These are phyloP conservation scores for Wickerhamomyces mucosus DNA, from an alignment of 805 yeast genomes.

Conservation along the genomic window DNA sequence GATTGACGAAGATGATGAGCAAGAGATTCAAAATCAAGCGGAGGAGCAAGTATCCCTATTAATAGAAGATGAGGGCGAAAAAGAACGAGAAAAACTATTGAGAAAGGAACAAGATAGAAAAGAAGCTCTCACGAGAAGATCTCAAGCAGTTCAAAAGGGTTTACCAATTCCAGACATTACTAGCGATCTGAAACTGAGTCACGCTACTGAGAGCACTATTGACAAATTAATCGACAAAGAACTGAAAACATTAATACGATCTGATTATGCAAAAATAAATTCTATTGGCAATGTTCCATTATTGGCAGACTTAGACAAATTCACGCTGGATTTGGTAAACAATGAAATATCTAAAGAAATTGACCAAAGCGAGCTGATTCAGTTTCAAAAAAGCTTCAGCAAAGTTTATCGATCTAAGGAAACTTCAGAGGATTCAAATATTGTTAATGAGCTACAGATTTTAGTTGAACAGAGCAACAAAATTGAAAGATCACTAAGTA, in stretches of 20 bases:
- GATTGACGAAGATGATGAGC: constrained; percentile 17
- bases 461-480: constrained; percentile 10
- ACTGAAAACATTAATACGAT: constrained; percentile 26
- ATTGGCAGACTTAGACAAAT: constrained; percentile 14
- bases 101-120: constrained; percentile 7
- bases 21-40: constrained; percentile 1
- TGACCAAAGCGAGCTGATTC: constrained; percentile 2
- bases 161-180: constrained; percentile 30
- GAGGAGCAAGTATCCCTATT: background rate
- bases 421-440: constrained; percentile 1
- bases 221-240: constrained; percentile 22
- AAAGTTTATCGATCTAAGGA: constrained; percentile 2
- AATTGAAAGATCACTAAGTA: constrained; percentile 9
- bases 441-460: constrained; percentile 7
- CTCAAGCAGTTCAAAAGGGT: constrained; percentile 37
- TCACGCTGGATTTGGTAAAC: constrained; percentile 1
- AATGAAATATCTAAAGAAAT: constrained; percentile 7
- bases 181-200: background rate
- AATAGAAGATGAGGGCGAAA: constrained; percentile 16
- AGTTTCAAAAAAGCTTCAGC: constrained; percentile 7
- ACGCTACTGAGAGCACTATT: background rate
- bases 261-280: constrained; percentile 30
- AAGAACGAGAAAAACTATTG: constrained; percentile 8
- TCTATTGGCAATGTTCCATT: constrained; percentile 13
- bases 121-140: constrained; percentile 27